A percentile compares a stretch with the other conserved stretches of the same genome.
Conservation (phyloP, 306 rosid species). For the Cucumis cinereus region DNA sequence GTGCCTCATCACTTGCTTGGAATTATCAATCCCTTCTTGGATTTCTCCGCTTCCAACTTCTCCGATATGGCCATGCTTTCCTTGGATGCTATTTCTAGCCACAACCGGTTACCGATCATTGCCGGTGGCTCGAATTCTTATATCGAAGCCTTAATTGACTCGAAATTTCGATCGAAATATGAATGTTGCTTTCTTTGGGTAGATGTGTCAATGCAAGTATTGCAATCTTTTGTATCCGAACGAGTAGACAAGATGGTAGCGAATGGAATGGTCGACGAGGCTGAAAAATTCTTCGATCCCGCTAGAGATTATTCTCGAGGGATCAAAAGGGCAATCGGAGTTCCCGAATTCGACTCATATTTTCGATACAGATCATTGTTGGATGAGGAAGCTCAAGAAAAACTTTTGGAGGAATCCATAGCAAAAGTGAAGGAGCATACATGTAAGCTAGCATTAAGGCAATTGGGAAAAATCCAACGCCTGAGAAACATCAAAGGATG, state of each 20-base stretch:
- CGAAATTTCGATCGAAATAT: constrained; percentile 31
- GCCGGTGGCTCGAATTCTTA: constrained; percentile 89
- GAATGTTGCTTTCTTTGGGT: constrained; percentile 71
- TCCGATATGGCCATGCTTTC: constrained; percentile 22
- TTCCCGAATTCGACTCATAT: constrained; percentile 60
- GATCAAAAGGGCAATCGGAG: constrained; percentile 67
- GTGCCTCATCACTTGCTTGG: constrained; percentile 77
- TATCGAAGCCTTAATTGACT: constrained; percentile 51
- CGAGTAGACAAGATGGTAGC: constrained; percentile 62
- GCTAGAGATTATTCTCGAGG: constrained; percentile 40
- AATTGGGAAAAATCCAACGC: constrained; percentile 40
- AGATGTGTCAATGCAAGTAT: constrained; percentile 39
- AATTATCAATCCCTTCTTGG: constrained; percentile 27
- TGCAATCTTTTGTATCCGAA: constrained; percentile 29
- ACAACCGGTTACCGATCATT: constrained; percentile 45
- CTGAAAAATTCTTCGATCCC: constrained; percentile 33
- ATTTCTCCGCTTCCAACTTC: constrained; percentile 45
- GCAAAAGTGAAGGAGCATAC: constrained; percentile 43
- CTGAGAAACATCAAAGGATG: constrained; percentile 48
- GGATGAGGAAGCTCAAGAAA: constrained; percentile 13
- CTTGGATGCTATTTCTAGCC: constrained; percentile 27
- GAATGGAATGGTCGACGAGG: constrained; percentile 51
- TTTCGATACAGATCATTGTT: constrained; percentile 24
- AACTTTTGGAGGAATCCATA: constrained; percentile 29
- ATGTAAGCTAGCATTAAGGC: constrained; percentile 42